Percentiles rank a stretch among this genome's conserved stretches.
Conservation (phyloP, 495 filamentous ascomycete species). For the Trichocladium antarcticum region DNA sequence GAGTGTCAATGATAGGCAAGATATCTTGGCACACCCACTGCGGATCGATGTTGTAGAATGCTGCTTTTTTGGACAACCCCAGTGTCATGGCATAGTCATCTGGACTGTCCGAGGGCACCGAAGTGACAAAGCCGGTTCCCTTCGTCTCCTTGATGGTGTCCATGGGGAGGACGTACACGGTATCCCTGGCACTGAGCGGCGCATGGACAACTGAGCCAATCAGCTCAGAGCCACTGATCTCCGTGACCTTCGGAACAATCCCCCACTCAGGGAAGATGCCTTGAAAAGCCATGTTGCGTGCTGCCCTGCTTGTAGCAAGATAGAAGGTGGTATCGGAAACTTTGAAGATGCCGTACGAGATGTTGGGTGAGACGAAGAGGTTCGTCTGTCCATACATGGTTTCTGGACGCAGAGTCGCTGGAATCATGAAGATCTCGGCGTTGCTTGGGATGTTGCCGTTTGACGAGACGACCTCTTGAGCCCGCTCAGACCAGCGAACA, state of each 20-base stretch:
- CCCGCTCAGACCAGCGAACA: conserved; percentile 67
- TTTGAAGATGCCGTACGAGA: conserved; percentile 71
- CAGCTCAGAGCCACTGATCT: conserved; percentile 60
- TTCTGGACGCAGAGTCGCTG: conserved; percentile 85
- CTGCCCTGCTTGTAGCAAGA: conserved; percentile 71
- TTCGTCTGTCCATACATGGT: conserved; percentile 98
- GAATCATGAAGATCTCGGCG: conserved; percentile 75
- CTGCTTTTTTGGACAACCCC: conserved; percentile 85
- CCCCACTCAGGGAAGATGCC: conserved; percentile 68
- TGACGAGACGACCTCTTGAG: conserved; percentile 45
- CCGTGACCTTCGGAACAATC: conserved; percentile 59
- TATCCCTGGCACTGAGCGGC: conserved; percentile 73
- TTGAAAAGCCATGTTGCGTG: conserved; percentile 93
- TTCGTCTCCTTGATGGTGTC: conserved; percentile 80
- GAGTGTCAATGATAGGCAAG: conserved; percentile 76
- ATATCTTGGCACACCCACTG: conserved; percentile 89
- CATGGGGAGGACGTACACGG: conserved; percentile 85
- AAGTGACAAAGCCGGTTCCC: conserved; percentile 91
- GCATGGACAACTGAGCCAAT: conserved; percentile 77
- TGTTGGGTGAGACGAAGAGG: conserved; percentile 73
- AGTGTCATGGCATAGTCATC: conserved; percentile 87
- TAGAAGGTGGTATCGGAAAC: conserved; percentile 70
- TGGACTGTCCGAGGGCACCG: conserved; percentile 64
- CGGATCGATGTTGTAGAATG: conserved; percentile 89
- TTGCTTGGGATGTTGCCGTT: conserved; percentile 62